Evolutionary conservation across 805 yeast species (phyloP).

Genomic region (Lipomyces orientalis): DNA sequence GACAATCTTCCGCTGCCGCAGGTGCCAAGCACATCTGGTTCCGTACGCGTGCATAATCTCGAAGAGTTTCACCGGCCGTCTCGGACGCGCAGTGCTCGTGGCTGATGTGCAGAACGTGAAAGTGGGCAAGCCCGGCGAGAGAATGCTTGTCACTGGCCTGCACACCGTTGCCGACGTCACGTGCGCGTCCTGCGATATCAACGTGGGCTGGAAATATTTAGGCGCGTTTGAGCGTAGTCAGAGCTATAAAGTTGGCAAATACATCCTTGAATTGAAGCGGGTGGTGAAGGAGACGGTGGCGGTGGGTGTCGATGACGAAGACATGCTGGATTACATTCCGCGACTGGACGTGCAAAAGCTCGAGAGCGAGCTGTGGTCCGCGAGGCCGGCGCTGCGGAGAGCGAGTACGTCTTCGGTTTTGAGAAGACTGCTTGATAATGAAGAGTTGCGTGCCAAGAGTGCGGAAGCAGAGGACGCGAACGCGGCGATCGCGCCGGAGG

Average conservation of each 20-base stretch:
- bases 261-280: slow-evolving; percentile 53
- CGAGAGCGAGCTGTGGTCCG: neutral
- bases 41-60: slow-evolving; percentile 20
- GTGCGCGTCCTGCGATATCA: slow-evolving; percentile 58
- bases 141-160: slow-evolving; percentile 58
- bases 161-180: slow-evolving; percentile 60
- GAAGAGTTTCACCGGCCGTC: slow-evolving; percentile 30
- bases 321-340: slow-evolving; percentile 5
- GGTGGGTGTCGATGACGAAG: slow-evolving; percentile 5
- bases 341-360: slow-evolving; percentile 2
- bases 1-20: slow-evolving; percentile 22
- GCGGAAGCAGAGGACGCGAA: slow-evolving; percentile 1
- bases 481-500: neutral
- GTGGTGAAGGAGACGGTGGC: slow-evolving; percentile 21
- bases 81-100: slow-evolving; percentile 32
- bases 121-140: slow-evolving; percentile 22
- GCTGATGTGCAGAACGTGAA: slow-evolving; percentile 20
- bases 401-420: neutral
- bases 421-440: slow-evolving; percentile 1
- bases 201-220: slow-evolving; percentile 70
- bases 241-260: slow-evolving; percentile 64
- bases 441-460: neutral
- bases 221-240: slow-evolving; percentile 54
- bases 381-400: neutral
- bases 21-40: slow-evolving; percentile 29